Conservation (phyloP, 1,284 basidiomycete species). For the Malassezia psittaci region DNA sequence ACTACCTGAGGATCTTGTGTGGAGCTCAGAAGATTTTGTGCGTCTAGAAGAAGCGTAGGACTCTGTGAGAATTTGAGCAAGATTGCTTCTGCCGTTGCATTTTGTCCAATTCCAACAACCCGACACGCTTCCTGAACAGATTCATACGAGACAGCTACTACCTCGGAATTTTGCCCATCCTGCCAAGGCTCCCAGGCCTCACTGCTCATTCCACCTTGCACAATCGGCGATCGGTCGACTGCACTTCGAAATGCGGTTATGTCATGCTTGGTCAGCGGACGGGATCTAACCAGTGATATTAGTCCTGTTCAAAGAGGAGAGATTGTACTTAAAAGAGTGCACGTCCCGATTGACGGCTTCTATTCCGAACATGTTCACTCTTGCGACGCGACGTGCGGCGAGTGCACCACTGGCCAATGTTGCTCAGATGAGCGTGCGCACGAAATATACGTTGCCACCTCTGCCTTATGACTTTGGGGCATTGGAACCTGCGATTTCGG, state of each 20-base stretch:
- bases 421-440: slow-evolving; percentile 18
- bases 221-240: slow-evolving; percentile 1
- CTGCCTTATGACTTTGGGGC: slow-evolving; percentile 44
- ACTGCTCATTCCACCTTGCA: not conserved
- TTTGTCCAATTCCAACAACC: no score
- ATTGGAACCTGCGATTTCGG: slow-evolving; percentile 43
- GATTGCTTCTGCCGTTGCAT: not conserved
- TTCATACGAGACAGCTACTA: no score
- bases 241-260: not conserved
- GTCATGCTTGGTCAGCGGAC: not conserved
- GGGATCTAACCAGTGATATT: not conserved
- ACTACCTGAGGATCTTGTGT: not conserved
- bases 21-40: not conserved
- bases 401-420: slow-evolving; percentile 1
- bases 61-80: slow-evolving; percentile 3
- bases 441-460: slow-evolving; percentile 47
- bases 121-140: no score
- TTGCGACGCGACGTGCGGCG: slow-evolving; percentile 14
- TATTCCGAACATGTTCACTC: slow-evolving; percentile 10
- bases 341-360: not conserved
- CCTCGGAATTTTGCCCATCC: no score
- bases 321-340: no score
- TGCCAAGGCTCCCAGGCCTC: not conserved
- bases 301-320: not conserved
- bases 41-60: not conserved